Evolutionary conservation across 345 rosid species (phyloP).

Genomic region (Corchorus capsularis): DNA sequence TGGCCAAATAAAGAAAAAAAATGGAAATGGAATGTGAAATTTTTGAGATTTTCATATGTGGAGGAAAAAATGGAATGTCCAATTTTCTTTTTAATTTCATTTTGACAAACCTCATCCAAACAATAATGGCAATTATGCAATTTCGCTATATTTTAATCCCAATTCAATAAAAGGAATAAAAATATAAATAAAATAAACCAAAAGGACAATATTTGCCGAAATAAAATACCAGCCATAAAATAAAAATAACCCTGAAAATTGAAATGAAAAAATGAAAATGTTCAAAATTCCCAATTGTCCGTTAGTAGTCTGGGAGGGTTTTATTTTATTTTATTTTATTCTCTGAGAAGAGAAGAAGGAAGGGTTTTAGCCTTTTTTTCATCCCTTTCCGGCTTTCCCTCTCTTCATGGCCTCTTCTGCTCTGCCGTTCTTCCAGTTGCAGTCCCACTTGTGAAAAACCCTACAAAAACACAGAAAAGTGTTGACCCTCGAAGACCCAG

Average conservation of each 20-base stretch:
- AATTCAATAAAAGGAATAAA: not conserved
- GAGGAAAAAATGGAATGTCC: too few relatives aligned
- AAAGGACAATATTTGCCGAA: not conserved
- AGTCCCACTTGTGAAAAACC: conserved; percentile 35
- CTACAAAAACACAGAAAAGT: conserved; percentile 5
- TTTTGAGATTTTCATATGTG: not conserved
- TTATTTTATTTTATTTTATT: not conserved
- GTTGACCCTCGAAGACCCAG: conserved; percentile 4
- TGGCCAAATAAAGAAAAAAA: too few relatives aligned
- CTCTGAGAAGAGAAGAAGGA: not conserved
- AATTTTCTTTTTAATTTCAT: not conserved
- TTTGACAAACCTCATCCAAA: not conserved
- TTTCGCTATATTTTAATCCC: not conserved
- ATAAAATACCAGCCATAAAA: not conserved
- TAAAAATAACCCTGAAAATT: not conserved
- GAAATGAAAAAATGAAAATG: not conserved
- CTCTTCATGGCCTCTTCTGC: conserved; percentile 19
- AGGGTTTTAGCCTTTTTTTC: conserved; percentile 34
- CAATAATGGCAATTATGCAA: not conserved
- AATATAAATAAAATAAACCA: not conserved
- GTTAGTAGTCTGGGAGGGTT: conserved; percentile 8
- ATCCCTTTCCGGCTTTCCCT: not conserved
- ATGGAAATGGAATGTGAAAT: not conserved
- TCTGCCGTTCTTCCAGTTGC: conserved; percentile 21
- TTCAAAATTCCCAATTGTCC: not conserved